Evolutionary conservation across 345 rosid species (phyloP).

Genomic region (Erodium maritimum): DNA sequence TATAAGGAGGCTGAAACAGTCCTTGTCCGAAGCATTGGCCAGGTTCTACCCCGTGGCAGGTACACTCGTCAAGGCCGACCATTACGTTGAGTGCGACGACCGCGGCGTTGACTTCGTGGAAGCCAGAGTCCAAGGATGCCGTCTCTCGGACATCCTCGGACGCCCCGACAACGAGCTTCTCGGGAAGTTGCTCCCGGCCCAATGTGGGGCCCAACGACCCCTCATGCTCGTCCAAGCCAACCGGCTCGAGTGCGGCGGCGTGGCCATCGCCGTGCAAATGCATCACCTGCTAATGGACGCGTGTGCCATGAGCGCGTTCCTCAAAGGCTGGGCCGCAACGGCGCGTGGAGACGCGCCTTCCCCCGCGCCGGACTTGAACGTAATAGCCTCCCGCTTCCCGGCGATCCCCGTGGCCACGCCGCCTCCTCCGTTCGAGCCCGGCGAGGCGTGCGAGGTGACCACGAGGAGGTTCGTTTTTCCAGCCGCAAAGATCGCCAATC

Average conservation of each 20-base stretch:
- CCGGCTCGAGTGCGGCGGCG: constrained; percentile 20
- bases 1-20: constrained; percentile 1
- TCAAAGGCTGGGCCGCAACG: constrained; percentile 7
- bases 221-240: constrained; percentile 21
- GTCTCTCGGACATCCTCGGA: neutral
- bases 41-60: constrained; percentile 14
- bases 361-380: neutral
- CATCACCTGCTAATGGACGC: constrained; percentile 9
- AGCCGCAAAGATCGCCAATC: constrained; percentile 1
- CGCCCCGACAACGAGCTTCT: neutral
- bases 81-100: neutral
- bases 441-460: neutral
- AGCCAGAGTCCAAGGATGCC: neutral
- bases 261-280: constrained; percentile 11
- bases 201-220: no score
- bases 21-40: constrained; percentile 11
- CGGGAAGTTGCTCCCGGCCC: constrained; percentile 12
- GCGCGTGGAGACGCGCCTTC: neutral
- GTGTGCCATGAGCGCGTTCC: constrained; percentile 6
- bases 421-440: neutral
- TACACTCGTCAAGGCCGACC: constrained; percentile 1
- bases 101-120: neutral
- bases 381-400: constrained; percentile 5
- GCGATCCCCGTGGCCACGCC: neutral
- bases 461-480: constrained; percentile 10